A percentile compares a stretch with the other conserved stretches of the same genome.
These are phyloP conservation scores for Thelephora aurantiotincta DNA, from an alignment of 768 basidiomycete species.

Conservation along the genomic window DNA sequence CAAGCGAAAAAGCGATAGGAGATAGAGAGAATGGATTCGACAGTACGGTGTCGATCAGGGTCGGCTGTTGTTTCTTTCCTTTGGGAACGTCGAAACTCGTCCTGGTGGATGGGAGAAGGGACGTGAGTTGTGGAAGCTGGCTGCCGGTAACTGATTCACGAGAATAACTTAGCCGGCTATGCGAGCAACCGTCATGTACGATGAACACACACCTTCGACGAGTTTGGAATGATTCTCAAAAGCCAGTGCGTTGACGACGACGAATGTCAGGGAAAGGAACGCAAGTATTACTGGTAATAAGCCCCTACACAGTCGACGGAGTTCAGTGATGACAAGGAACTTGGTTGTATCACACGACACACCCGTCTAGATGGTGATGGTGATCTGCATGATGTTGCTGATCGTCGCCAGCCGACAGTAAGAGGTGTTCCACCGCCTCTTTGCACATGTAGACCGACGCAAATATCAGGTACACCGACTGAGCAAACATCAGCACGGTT, in stretches of 20 bases:
- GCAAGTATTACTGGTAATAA: constrained; percentile 51
- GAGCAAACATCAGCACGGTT: constrained; percentile 71
- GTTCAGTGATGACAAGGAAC: background rate
- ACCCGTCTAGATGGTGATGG: background rate
- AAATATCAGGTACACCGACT: constrained; percentile 89
- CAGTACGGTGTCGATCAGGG: constrained; percentile 26
- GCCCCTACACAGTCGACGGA: constrained; percentile 26
- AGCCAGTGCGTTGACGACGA: constrained; percentile 39
- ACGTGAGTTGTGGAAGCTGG: constrained; percentile 38
- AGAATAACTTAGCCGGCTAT: background rate
- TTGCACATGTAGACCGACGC: constrained; percentile 93
- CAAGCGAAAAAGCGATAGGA: constrained; percentile 42
- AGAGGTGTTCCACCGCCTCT: constrained; percentile 86
- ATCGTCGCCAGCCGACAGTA: constrained; percentile 55
- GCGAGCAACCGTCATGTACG: background rate
- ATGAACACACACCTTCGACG: constrained; percentile 37
- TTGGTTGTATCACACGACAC: background rate
- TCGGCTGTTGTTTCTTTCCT: constrained; percentile 11
- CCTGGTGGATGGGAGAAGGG: constrained; percentile 28
- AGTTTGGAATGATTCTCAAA: constrained; percentile 55
- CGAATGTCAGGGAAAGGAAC: constrained; percentile 38
- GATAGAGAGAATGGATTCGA: constrained; percentile 66
- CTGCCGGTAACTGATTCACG: constrained; percentile 38
- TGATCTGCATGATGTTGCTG: constrained; percentile 63
- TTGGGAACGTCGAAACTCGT: background rate